phyloP scores from a whole-genome alignment of 345 rosid genomes.

The Pistacia atlantica region DNA sequence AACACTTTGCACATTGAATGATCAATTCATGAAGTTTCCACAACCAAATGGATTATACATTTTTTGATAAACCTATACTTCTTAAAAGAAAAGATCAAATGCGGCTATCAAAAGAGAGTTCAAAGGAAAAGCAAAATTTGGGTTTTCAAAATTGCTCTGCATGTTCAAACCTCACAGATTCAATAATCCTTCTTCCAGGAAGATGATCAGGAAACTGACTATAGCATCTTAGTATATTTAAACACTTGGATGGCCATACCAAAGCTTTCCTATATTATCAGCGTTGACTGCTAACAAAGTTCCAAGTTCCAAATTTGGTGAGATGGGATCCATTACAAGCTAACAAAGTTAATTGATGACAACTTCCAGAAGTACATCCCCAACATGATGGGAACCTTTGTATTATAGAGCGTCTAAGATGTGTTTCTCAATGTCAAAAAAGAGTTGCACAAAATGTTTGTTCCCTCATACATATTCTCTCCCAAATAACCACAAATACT shows the following conservation, averaged over 20 bases:
- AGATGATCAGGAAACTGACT: background rate
- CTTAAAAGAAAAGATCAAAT: background rate
- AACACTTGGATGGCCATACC: background rate
- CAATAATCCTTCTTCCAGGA: background rate
- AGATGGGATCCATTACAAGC: background rate
- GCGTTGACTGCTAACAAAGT: background rate
- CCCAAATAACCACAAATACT: background rate
- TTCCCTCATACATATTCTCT: background rate
- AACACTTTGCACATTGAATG: background rate
- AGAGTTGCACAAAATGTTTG: background rate
- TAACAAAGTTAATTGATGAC: background rate
- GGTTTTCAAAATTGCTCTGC: background rate
- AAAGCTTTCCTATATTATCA: background rate
- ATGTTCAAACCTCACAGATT: background rate
- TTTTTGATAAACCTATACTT: background rate
- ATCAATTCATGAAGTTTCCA: background rate
- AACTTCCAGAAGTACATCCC: background rate
- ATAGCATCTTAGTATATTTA: background rate
- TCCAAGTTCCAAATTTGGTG: no score
- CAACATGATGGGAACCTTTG: background rate
- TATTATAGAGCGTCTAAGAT: background rate
- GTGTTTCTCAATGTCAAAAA: background rate
- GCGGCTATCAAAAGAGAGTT: background rate
- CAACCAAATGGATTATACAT: background rate
- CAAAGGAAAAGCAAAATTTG: background rate